phyloP scores from a whole-genome alignment of 169 alveolate genomes.

The Miamiensis avidus region DNA sequence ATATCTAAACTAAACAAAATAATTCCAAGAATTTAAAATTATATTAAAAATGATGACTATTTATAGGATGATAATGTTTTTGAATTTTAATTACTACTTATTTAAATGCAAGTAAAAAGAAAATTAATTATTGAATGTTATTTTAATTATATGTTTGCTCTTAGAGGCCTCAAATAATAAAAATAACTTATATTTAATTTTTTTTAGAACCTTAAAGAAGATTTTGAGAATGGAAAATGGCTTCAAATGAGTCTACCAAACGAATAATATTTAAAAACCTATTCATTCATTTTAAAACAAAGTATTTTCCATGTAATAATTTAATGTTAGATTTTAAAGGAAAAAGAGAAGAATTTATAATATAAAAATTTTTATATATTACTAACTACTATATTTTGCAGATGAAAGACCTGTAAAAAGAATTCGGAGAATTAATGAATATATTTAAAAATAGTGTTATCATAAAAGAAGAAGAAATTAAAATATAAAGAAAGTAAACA shows the following conservation, averaged over 20 bases:
- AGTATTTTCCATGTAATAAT: not conserved
- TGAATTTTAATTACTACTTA: too few species aligned
- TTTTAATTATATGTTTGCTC: too few species aligned
- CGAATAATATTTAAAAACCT: not conserved
- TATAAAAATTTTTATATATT: too few species aligned
- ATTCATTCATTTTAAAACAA: not conserved
- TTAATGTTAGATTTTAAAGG: not conserved
- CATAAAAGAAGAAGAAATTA: not conserved
- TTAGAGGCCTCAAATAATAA: too few species aligned
- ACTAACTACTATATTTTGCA: too few species aligned
- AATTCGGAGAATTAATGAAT: not conserved
- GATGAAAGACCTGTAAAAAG: not conserved
- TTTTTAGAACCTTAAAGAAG: not conserved
- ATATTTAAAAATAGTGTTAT: not conserved
- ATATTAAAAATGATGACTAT: too few species aligned
- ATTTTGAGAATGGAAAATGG: not conserved
- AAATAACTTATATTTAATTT: not conserved
- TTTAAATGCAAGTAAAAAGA: too few species aligned
- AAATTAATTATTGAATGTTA: too few species aligned
- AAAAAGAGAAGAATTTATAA: too few species aligned
- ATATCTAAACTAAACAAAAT: too few species aligned
- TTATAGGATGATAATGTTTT: too few species aligned
- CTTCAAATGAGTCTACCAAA: not conserved
- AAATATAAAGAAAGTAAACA: not conserved
- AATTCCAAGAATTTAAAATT: too few species aligned